These are phyloP conservation scores for Ustilago crameri DNA, from an alignment of 1,284 basidiomycete species.

Conservation along the genomic window DNA sequence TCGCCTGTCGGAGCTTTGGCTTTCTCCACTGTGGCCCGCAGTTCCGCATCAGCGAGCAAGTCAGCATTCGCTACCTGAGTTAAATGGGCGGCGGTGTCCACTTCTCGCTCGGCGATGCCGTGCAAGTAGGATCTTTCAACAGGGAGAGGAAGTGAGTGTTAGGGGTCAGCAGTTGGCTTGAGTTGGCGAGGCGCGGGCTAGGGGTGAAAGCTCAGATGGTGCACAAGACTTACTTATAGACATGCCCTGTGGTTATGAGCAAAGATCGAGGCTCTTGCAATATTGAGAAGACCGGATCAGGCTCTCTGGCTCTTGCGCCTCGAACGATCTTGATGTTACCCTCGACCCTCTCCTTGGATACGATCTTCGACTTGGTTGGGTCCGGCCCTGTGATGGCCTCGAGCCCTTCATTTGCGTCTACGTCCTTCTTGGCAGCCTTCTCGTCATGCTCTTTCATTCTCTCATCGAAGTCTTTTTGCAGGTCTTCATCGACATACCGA, in stretches of 20 bases:
- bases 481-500: constrained; percentile 71
- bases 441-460: constrained; percentile 39
- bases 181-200: no score
- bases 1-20: constrained; percentile 7
- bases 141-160: background rate
- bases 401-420: no score
- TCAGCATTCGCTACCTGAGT: constrained; percentile 45
- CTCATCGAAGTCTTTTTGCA: constrained; percentile 41
- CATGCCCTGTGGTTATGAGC: constrained; percentile 58
- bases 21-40: constrained; percentile 20
- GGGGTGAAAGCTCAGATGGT: no score
- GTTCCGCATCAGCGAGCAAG: constrained; percentile 26
- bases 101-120: constrained; percentile 71
- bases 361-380: constrained; percentile 18
- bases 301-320: constrained; percentile 51
- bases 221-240: constrained; percentile 60
- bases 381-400: background rate
- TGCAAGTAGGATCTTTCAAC: constrained; percentile 54
- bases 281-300: constrained; percentile 59
- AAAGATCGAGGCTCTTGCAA: constrained; percentile 64
- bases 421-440: background rate
- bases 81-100: constrained; percentile 47
- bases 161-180: background rate
- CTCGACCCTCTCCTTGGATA: constrained; percentile 41
- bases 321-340: constrained; percentile 48